Conservation (phyloP, 495 filamentous ascomycete genomes). For the Hypoxylon fragiforme region DNA sequence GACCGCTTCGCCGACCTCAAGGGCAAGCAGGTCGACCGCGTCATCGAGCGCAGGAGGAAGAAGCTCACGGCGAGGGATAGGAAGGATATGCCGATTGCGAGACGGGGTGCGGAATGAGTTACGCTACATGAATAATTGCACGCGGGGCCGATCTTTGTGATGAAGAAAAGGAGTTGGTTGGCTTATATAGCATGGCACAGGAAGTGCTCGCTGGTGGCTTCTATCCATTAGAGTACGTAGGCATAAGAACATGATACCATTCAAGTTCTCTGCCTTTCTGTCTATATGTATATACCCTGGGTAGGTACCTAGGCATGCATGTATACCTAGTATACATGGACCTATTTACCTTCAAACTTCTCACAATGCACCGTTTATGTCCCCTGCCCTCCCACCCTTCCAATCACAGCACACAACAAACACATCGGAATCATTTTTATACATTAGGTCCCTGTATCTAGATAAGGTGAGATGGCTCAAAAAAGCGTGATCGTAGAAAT, state of each 20-base stretch:
- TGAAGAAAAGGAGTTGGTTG: not conserved
- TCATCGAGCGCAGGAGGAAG: constrained; percentile 80
- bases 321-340: no score
- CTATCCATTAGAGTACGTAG: constrained; percentile 19
- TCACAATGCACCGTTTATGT: constrained; percentile 15
- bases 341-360: no score
- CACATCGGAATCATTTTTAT: no score
- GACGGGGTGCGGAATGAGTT: constrained; percentile 54
- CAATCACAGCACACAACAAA: not conserved
- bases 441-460: no score
- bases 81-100: constrained; percentile 71
- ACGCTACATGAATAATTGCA: no score
- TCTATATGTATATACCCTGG: not conserved
- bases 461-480: constrained; percentile 10
- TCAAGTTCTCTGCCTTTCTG: constrained; percentile 12
- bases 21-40: constrained; percentile 75
- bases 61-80: constrained; percentile 80
- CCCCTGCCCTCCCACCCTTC: not conserved
- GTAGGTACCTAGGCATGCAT: no score
- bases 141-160: no score
- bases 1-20: constrained; percentile 81
- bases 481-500: not conserved
- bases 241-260: constrained; percentile 30
- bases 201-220: no score
- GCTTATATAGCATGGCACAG: no score